phyloP scores from a whole-genome alignment of 768 basidiomycete genomes.

The Naganishia vishniacii region DNA sequence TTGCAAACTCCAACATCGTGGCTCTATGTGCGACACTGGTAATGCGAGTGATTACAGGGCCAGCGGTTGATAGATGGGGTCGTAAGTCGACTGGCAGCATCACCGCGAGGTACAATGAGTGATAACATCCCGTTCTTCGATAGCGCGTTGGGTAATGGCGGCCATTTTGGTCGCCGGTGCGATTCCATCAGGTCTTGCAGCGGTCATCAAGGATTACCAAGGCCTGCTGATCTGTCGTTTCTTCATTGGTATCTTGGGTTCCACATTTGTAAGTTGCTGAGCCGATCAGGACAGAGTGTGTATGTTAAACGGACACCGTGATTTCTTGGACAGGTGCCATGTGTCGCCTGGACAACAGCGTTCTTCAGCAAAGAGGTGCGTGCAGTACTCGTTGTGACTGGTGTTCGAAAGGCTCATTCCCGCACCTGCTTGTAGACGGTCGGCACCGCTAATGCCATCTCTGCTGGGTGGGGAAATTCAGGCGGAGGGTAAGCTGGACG shows the following conservation, averaged over 20 bases:
- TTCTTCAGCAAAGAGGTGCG: conserved; percentile 56
- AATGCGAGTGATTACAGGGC: conserved; percentile 55
- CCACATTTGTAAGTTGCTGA: conserved; percentile 53
- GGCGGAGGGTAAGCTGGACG: conserved; percentile 38
- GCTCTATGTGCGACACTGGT: conserved; percentile 55
- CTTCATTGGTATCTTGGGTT: conserved; percentile 56
- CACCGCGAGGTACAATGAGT: conserved; percentile 35
- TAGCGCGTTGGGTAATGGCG: conserved; percentile 57
- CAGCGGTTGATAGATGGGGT: conserved; percentile 52
- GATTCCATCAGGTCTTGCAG: conserved; percentile 60
- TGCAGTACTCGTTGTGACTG: too few species aligned
- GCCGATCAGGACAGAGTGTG: not conserved
- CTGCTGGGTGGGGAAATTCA: conserved; percentile 57
- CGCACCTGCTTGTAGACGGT: conserved; percentile 40
- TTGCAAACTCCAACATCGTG: conserved; percentile 44
- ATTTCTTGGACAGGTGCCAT: conserved; percentile 44
- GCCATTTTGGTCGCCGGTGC: conserved; percentile 56
- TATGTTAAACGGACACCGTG: not conserved
- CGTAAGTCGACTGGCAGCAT: conserved; percentile 9
- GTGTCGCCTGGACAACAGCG: conserved; percentile 59
- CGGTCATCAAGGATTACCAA: conserved; percentile 50
- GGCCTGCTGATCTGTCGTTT: conserved; percentile 55
- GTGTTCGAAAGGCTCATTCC: too few species aligned
- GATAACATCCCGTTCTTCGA: not conserved
- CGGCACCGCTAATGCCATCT: conserved; percentile 55